A percentile compares a stretch with the other conserved stretches of the same genome.
Evolutionary conservation across 73 alveolate genomes (phyloP).

Genomic region (Symbiodinium pilosum): DNA sequence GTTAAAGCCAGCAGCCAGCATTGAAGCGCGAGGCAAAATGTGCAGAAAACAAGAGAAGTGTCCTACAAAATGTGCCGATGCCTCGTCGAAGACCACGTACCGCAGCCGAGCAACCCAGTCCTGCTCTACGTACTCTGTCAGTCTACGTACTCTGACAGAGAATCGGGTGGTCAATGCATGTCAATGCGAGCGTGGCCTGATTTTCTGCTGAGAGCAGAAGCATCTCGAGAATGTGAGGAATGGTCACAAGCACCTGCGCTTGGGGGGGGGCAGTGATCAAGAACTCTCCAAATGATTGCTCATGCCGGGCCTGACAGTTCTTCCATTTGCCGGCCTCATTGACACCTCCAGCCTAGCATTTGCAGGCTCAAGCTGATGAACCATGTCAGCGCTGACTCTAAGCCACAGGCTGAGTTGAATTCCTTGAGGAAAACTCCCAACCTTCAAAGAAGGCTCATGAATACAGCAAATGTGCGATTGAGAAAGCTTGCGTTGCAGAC

Average conservation of each 20-base stretch:
- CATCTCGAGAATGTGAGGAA: conserved; percentile 89
- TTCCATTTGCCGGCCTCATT: conserved; percentile 86
- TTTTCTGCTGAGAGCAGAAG: conserved; percentile 67
- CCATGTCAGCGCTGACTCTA: not conserved
- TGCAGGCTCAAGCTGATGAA: not conserved
- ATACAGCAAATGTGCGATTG: not conserved
- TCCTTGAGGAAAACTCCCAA: conserved; percentile 68
- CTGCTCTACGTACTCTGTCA: not conserved
- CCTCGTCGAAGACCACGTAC: conserved; percentile 80
- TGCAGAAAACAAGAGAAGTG: too few species aligned
- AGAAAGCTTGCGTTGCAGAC: not conserved
- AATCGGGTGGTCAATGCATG: not conserved
- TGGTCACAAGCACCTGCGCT: conserved; percentile 65
- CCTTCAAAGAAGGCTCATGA: not conserved
- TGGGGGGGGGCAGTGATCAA: not conserved
- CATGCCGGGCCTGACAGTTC: conserved; percentile 45
- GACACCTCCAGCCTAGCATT: conserved; percentile 69
- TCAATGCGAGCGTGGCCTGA: not conserved
- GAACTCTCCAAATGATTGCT: not conserved
- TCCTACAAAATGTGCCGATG: too few species aligned
- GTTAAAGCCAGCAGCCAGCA: too few species aligned
- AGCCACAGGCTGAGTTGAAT: conserved; percentile 40
- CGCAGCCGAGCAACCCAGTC: conserved; percentile 89
- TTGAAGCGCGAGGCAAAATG: too few species aligned
- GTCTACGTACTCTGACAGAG: not conserved